These are phyloP conservation scores for Bipolaris bicolor DNA, from an alignment of 2,329 filamentous ascomycete genomes.

Conservation along the genomic window DNA sequence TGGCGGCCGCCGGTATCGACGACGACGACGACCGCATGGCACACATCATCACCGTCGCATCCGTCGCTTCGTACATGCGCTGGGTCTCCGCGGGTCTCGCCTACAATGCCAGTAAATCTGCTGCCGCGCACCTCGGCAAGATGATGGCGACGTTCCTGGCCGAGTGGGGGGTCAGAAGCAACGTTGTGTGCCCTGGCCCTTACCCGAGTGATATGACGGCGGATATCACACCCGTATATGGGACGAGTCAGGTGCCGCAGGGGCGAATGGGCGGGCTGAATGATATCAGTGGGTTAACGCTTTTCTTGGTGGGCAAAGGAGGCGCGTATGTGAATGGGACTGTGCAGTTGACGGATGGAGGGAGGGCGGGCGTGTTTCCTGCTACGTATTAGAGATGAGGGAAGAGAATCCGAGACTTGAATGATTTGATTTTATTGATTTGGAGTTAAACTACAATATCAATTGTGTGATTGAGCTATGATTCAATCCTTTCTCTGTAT, in stretches of 20 bases:
- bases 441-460: too few species aligned
- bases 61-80: conserved; percentile 51
- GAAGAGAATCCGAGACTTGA: too few species aligned
- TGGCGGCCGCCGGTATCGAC: conserved; percentile 30
- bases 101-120: conserved; percentile 55
- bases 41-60: conserved; percentile 56
- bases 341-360: conserved; percentile 57
- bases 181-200: conserved; percentile 54
- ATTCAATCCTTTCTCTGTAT: too few species aligned
- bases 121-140: conserved; percentile 54
- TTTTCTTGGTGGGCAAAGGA: conserved; percentile 59
- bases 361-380: conserved; percentile 46
- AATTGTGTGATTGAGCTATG: too few species aligned
- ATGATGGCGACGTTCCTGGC: conserved; percentile 52
- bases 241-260: conserved; percentile 46
- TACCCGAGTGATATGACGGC: conserved; percentile 55
- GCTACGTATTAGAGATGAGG: conserved; percentile 35
- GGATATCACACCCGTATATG: conserved; percentile 35
- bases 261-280: conserved; percentile 51
- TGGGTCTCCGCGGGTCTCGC: conserved; percentile 47
- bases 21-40: conserved; percentile 48
- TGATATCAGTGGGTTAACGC: conserved; percentile 57
- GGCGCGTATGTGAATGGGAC: conserved; percentile 62
- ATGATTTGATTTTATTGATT: too few species aligned
- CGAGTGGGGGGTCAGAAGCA: conserved; percentile 55